Evolutionary conservation across 768 basidiomycete genomes (phyloP).

Genomic region (Tubosaeta sp.): DNA sequence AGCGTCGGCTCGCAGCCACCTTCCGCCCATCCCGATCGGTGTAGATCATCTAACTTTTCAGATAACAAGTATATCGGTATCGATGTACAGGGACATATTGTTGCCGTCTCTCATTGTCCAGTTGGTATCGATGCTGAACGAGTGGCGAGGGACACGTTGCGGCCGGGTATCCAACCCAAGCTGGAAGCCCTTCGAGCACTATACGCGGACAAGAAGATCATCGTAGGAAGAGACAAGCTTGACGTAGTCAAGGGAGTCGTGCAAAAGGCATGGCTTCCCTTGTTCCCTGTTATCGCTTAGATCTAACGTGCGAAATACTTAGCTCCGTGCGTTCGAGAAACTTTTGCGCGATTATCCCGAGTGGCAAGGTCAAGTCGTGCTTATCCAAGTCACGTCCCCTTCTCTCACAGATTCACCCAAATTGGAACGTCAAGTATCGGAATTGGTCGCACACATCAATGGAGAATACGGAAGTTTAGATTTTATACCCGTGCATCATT

Average conservation of each 20-base stretch:
- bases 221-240: constrained; percentile 94
- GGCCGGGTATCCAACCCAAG: constrained; percentile 87
- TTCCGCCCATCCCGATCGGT: constrained; percentile 7
- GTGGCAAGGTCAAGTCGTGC: constrained; percentile 87
- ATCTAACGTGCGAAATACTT: neutral
- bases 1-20: neutral
- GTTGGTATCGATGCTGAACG: constrained; percentile 94
- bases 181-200: constrained; percentile 75
- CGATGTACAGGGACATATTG: constrained; percentile 83
- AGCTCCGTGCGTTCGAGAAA: constrained; percentile 95
- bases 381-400: constrained; percentile 85
- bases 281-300: neutral
- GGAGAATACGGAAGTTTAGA: constrained; percentile 92
- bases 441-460: constrained; percentile 92
- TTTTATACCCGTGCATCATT: constrained; percentile 97
- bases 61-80: constrained; percentile 42
- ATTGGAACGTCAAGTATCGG: constrained; percentile 89
- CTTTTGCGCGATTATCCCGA: constrained; percentile 90
- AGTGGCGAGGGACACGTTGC: constrained; percentile 76
- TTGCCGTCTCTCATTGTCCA: constrained; percentile 83
- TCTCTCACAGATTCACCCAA: constrained; percentile 89
- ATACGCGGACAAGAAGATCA: constrained; percentile 97
- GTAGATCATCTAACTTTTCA: neutral
- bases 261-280: constrained; percentile 62
- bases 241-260: constrained; percentile 98